Evolutionary conservation across 2,329 filamentous ascomycete genomes (phyloP).

Genomic region (Nemania abortiva): DNA sequence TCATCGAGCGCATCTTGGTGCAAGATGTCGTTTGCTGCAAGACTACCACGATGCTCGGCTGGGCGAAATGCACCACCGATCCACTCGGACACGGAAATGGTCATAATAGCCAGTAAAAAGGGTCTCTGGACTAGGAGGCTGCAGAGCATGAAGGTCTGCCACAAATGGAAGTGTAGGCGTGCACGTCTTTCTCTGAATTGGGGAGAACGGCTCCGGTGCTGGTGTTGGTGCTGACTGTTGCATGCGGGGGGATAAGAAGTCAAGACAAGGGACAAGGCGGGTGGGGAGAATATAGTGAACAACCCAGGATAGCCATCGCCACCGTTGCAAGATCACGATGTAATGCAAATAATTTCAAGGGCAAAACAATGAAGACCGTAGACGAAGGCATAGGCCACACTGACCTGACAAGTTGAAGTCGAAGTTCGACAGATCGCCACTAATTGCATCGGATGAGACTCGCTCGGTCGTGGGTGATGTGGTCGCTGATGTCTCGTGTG

Average conservation of each 20-base stretch:
- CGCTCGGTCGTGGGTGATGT: slow-evolving; percentile 47
- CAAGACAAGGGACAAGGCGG: not conserved
- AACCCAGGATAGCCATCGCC: slow-evolving; percentile 1
- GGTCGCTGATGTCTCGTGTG: slow-evolving; percentile 43
- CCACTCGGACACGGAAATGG: slow-evolving; percentile 32
- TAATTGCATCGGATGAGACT: slow-evolving; percentile 37
- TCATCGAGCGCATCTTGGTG: slow-evolving; percentile 38
- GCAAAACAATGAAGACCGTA: slow-evolving; percentile 11
- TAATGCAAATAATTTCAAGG: slow-evolving; percentile 8
- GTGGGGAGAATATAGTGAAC: slow-evolving; percentile 20
- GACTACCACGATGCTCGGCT: slow-evolving; percentile 21
- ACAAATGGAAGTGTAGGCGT: slow-evolving; percentile 18
- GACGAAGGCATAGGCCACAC: slow-evolving; percentile 34
- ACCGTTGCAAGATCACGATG: not conserved
- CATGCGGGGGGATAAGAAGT: slow-evolving; percentile 22
- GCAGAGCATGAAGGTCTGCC: slow-evolving; percentile 24
- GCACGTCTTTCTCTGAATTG: slow-evolving; percentile 7
- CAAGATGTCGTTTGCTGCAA: slow-evolving; percentile 29
- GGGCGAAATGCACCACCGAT: slow-evolving; percentile 29
- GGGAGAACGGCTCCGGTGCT: not conserved
- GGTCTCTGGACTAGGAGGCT: slow-evolving; percentile 18
- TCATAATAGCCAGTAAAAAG: slow-evolving; percentile 9
- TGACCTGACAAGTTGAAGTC: slow-evolving; percentile 50
- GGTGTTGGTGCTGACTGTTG: slow-evolving; percentile 38
- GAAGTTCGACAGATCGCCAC: slow-evolving; percentile 44